A percentile compares a stretch with the other conserved stretches of the same genome.
phyloP scores from a whole-genome alignment of 1,284 basidiomycete species.

The Leccinum solheimii region DNA sequence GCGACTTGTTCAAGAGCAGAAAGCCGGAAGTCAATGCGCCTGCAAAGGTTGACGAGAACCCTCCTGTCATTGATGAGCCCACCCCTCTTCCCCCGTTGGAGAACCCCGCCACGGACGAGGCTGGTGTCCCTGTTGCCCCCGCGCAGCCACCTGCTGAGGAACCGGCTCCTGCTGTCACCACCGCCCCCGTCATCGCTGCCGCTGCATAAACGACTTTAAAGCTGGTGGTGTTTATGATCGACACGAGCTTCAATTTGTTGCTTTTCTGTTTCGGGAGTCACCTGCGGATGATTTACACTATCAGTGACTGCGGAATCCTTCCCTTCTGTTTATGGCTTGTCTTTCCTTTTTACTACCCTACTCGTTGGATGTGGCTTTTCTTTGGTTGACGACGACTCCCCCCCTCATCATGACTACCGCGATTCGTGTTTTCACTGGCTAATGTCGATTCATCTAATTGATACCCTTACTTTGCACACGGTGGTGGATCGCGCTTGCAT shows the following conservation, averaged over 20 bases:
- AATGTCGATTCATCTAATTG: constrained; percentile 43
- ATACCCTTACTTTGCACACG: constrained; percentile 36
- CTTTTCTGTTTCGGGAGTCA: constrained; percentile 40
- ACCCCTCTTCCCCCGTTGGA: constrained; percentile 73
- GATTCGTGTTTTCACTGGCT: constrained; percentile 43
- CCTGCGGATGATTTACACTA: constrained; percentile 36
- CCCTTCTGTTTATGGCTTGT: constrained; percentile 33
- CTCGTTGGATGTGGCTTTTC: constrained; percentile 59
- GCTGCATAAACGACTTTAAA: constrained; percentile 51
- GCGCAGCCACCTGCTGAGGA: constrained; percentile 42
- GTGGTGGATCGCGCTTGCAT: constrained; percentile 41
- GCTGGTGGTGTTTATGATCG: constrained; percentile 42
- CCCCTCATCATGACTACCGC: constrained; percentile 50
- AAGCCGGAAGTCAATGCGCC: constrained; percentile 65
- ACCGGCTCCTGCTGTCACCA: constrained; percentile 40
- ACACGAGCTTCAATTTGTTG: constrained; percentile 50
- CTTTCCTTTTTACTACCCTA: constrained; percentile 50
- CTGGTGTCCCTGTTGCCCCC: constrained; percentile 31
- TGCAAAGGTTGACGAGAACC: constrained; percentile 82
- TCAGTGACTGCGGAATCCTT: constrained; percentile 37
- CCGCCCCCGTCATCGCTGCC: constrained; percentile 55
- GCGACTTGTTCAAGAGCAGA: constrained; percentile 43
- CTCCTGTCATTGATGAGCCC: constrained; percentile 77
- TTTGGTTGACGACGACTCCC: constrained; percentile 40
- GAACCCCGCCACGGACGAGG: constrained; percentile 53